Conservation (phyloP, 116 monocot species). For the Zostera marina region DNA sequence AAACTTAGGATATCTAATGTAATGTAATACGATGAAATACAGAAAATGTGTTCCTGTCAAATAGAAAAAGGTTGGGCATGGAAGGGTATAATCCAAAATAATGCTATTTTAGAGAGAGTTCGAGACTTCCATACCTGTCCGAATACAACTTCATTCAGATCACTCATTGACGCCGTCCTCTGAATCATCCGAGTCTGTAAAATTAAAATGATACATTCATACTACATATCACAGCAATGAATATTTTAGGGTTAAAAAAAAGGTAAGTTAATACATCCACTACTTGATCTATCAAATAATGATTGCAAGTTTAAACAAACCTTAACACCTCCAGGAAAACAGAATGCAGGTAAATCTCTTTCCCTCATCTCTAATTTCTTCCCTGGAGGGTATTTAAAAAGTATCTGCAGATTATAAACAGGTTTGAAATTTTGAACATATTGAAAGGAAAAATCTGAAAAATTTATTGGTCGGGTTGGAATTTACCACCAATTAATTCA, state of each 20-base stretch:
- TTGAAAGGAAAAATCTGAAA: not conserved
- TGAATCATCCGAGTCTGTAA: conserved; percentile 73
- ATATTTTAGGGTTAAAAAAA: not conserved
- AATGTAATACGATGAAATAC: not conserved
- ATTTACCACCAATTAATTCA: conserved; percentile 2
- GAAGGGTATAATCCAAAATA: not conserved
- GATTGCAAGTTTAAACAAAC: conserved; percentile 14
- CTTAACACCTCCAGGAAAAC: conserved; percentile 97
- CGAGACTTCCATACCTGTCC: conserved; percentile 45
- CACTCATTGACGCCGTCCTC: conserved; percentile 94
- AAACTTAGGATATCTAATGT: conserved; percentile 4
- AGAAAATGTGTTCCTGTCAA: not conserved
- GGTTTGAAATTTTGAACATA: not conserved
- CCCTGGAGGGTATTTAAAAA: conserved; percentile 91
- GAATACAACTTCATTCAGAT: conserved; percentile 89
- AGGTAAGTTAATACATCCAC: too few relatives aligned
- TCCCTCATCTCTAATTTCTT: conserved; percentile 61
- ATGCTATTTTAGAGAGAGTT: not conserved
- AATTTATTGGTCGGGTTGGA: not conserved
- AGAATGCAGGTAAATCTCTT: conserved; percentile 69
- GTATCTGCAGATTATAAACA: conserved; percentile 27
- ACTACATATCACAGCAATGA: not conserved
- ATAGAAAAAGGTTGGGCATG: not conserved
- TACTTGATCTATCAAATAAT: not conserved
- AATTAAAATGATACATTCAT: conserved; percentile 1